Base-by-base conservation (phyloP, 805 yeast genomes). In the Sungouiella thailandica region DNA sequence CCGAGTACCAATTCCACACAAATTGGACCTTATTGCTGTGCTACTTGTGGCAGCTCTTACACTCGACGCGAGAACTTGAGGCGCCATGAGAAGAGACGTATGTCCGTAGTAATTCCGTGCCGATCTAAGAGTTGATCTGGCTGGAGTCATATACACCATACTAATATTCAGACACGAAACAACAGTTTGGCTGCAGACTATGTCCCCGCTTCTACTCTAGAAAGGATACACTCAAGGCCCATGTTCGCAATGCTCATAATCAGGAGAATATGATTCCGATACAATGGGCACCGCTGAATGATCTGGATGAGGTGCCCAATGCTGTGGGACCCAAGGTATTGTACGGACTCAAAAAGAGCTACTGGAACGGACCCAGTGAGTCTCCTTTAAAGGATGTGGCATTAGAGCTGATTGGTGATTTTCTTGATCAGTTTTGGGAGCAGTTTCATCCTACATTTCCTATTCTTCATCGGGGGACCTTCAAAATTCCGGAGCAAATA, bases 61-160 rank as follows among this genome's bases (percentile, higher is more conserved):
- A 26, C 28, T 6, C 28, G 28, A n/a, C 14, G n/a, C 5, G 28
- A 26, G n/a, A 26, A 26, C n/a, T 26, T 26, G 28, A 26, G 13
- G 17, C 6, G 28, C 6, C 28, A 26, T 17, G 28, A 26, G 28
- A 8, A 17, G 5, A 16, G 14, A 16, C 28, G 28, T 26, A 26
- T 26, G 28, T 26, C 8, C 14, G 10, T 9, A 10, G 12, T 24
- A 7, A 24, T 7, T 12, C 13, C 14, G n/a, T n/a, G n/a, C n/a
- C n/a, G n/a, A n/a, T n/a, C n/a, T n/a, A n/a, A n/a, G n/a, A n/a
- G n/a, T n/a, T n/a, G n/a, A n/a, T n/a, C n/a, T n/a, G n/a, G n/a
- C n/a, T n/a, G n/a, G n/a, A n/a, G n/a, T n/a, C n/a, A n/a, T n/a
- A n/a, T n/a, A n/a, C n/a, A n/a, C 22, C 9, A 19, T 19, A 19